Base-by-base conservation (phyloP, 805 yeast species). In the Pichia thaimueangensis region DNA sequence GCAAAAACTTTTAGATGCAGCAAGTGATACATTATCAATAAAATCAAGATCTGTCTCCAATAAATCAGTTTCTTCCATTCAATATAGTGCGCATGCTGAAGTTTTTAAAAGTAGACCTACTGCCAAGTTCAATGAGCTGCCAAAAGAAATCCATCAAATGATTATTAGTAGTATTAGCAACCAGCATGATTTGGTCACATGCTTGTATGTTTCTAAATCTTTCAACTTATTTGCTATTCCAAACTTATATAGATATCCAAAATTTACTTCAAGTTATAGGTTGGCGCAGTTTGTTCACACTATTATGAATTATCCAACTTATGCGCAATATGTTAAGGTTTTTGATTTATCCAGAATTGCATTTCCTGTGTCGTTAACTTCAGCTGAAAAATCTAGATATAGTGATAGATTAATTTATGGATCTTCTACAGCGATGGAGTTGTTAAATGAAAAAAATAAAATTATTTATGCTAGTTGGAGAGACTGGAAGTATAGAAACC, bases 401-500 rank as follows among this genome's bases (percentile, higher is more conserved):
- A 43, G 49, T 21, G 53, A 52, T 34, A 47, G 43, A 12, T 27
- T 55, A 19, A 34, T 47, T 2, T 45, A 45, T 25, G 57, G 49
- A 2, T 45, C 49, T 9, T 42, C 39, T 24, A 39, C 45, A n/a
- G 37, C 37, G 8, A 37, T 17, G 9, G 49, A 46, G 9, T 13
- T 47, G 13, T 22, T 47, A n/a, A 30, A 24, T 22, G 40, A 41
- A 28, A 48, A 47, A 19, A 48, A 53, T 11, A 44, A 48, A 16
- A 47, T 49, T 32, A 73, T 80, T 2, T 62, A 74, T 39, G 95
- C 95, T 0, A 82, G 91, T 9, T 87, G 96, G 96, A 71, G 96
- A 57, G 96, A 87, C 59, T 87, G 95, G 95, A 82, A 86, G 54
- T 81, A 73, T 54, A 72, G 86, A 47, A 74, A 73, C 39, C 88